These are phyloP conservation scores for Ambrosia trifida DNA, from an alignment of 129 eudicot genomes.

Conservation along the genomic window DNA sequence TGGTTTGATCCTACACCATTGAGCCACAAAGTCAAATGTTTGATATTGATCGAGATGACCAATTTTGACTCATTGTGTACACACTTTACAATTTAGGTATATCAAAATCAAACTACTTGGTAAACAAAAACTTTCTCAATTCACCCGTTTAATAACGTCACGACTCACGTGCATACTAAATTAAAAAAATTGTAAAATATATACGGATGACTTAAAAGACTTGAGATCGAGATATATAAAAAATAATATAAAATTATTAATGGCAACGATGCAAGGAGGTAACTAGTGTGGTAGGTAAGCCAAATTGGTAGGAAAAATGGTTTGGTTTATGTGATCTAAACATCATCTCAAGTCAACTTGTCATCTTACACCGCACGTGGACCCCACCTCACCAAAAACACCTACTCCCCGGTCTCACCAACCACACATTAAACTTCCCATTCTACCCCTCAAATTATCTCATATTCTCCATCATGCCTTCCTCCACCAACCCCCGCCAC, in stretches of 20 bases:
- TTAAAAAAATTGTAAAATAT: too few relatives aligned
- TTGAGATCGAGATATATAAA: not conserved
- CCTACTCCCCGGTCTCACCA: slow-evolving; percentile 47
- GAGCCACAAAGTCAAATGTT: too few relatives aligned
- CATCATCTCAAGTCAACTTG: slow-evolving; percentile 35
- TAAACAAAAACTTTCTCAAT: too few relatives aligned
- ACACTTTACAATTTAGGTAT: too few relatives aligned
- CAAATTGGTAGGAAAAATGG: not conserved
- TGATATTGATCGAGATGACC: too few relatives aligned
- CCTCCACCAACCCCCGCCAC: slow-evolving; percentile 46
- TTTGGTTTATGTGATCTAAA: not conserved
- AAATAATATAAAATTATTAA: not conserved
- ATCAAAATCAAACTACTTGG: too few relatives aligned
- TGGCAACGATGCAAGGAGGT: not conserved
- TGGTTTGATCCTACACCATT: too few relatives aligned
- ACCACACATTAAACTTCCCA: slow-evolving; percentile 32
- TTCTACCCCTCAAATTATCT: slow-evolving; percentile 20
- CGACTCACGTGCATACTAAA: too few relatives aligned
- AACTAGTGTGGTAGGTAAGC: slow-evolving; percentile 38
- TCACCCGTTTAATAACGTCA: too few relatives aligned
- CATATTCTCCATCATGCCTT: slow-evolving; percentile 35
- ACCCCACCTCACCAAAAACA: slow-evolving; percentile 40
- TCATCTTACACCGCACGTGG: slow-evolving; percentile 22
- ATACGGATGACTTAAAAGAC: too few relatives aligned
- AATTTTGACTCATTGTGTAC: too few relatives aligned